Evolutionary conservation across 306 rosid genomes (phyloP).

Genomic region (Luffa aegyptiaca): DNA sequence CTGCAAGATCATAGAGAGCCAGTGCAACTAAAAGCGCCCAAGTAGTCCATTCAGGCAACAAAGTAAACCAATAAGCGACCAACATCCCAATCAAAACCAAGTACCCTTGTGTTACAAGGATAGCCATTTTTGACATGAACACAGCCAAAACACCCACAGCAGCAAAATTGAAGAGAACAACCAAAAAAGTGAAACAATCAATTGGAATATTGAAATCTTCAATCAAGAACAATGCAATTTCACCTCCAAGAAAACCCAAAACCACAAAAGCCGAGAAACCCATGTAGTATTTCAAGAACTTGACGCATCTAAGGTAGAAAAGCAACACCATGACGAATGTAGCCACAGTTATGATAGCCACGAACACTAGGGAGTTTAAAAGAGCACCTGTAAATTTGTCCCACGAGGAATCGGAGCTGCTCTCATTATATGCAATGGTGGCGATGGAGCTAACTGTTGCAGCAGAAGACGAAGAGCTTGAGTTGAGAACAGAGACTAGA

Average conservation of each 20-base stretch:
- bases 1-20: constrained; percentile 91
- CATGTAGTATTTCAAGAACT: constrained; percentile 69
- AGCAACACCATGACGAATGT: constrained; percentile 74
- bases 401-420: constrained; percentile 65
- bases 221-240: constrained; percentile 42
- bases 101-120: constrained; percentile 72
- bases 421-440: constrained; percentile 64
- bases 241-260: constrained; percentile 68
- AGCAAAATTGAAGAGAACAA: constrained; percentile 60
- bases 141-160: constrained; percentile 88
- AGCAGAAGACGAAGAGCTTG: constrained; percentile 28
- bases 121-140: constrained; percentile 81
- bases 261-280: constrained; percentile 72
- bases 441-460: constrained; percentile 36
- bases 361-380: constrained; percentile 66
- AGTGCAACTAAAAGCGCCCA: constrained; percentile 80
- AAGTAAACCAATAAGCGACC: constrained; percentile 91
- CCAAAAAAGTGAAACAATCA: constrained; percentile 56
- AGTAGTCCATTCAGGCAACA: constrained; percentile 96
- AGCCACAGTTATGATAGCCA: constrained; percentile 47
- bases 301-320: constrained; percentile 70
- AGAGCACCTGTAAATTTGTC: constrained; percentile 81
- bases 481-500: constrained; percentile 53
- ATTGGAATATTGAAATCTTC: constrained; percentile 39
- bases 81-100: constrained; percentile 75